Evolutionary conservation across 1,284 basidiomycete species (phyloP).

Genomic region (Ustilago esculenta): DNA sequence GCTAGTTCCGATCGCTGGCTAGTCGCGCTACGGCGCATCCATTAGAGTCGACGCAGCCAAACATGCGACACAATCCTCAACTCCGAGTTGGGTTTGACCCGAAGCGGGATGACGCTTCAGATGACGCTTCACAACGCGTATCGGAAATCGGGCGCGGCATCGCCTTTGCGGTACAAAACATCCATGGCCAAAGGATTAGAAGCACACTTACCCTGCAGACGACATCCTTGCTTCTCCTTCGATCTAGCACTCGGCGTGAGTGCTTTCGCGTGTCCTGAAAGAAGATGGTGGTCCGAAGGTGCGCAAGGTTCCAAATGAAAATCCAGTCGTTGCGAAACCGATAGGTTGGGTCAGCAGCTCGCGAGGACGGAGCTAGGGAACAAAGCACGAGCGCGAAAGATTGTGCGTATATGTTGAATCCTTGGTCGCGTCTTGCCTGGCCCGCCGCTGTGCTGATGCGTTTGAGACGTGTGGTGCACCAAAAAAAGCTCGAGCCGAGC

Average conservation of each 20-base stretch:
- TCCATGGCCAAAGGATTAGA: too few species aligned
- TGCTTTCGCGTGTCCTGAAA: not conserved
- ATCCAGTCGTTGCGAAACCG: not conserved
- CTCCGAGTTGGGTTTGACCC: too few species aligned
- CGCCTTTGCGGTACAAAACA: too few species aligned
- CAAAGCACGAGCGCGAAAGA: conserved; percentile 7
- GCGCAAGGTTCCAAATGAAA: not conserved
- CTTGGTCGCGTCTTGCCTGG: conserved; percentile 9
- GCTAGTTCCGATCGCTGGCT: not conserved
- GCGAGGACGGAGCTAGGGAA: not conserved
- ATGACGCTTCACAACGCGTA: conserved; percentile 10
- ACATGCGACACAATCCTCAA: too few species aligned
- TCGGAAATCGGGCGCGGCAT: not conserved
- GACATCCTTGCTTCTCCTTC: conserved; percentile 10
- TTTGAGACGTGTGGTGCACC: not conserved
- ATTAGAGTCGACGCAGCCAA: not conserved
- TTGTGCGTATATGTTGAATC: conserved; percentile 24
- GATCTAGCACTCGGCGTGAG: not conserved
- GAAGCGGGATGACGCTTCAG: too few species aligned
- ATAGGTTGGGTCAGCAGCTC: not conserved
- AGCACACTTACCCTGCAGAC: conserved; percentile 41
- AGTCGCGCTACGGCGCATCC: not conserved
- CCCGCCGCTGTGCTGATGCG: not conserved
- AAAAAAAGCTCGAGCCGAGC: conserved; percentile 17
- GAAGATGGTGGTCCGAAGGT: too few species aligned